Base-by-base conservation (phyloP, 306 rosid genomes). In the Dryas drummondii region DNA sequence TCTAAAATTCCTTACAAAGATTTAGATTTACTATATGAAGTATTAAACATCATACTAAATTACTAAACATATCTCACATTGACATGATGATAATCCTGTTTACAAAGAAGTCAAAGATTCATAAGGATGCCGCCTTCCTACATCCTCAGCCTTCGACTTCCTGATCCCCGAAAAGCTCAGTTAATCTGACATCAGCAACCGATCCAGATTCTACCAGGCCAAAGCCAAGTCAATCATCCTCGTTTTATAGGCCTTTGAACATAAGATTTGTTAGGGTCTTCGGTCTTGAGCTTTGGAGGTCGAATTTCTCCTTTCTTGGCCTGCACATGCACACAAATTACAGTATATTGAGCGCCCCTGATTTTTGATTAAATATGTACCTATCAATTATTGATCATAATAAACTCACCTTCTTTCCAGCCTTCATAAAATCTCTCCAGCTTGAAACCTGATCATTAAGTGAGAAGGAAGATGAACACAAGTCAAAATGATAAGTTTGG, bases 371-470 rank as follows among this genome's bases (percentile, higher is more conserved):
- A 41, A 49, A 14, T 26, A 16, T 41, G 9, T 44, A 26, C 3
- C 26, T 41, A 4, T 7, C 15, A 79, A 77, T 48, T 70, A 37
- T 49, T 57, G 49, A 49, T 54, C 14, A 11, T 41, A 72, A 22
- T 47, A 78, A 19, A 62, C 91, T 81, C 78, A 92, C 99, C 98
- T 96, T 94, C 92, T 92, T 96, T 82, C 99, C 99, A 66, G 91
- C 87, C 86, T 89, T 96, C 98, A 89, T 90, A 83, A 96, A 96
- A 86, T 96, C 98, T 80, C 99, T 90, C 99, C 99, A 92, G 83
- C 99, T 96, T 65, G 98, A 96, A 75, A 96, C 99, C 99, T 96
- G 92, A 86, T 40, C 53, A 80, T 58, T 15, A 79, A 78, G 41
- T 40, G 48, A 16, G 45, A 62, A 37, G 50, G 64, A 53, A 42